Percentiles rank a stretch among this genome's conserved stretches.
These are phyloP conservation scores for Tetrahymena thermophila DNA, from an alignment of 73 alveolate species.

Conservation along the genomic window DNA sequence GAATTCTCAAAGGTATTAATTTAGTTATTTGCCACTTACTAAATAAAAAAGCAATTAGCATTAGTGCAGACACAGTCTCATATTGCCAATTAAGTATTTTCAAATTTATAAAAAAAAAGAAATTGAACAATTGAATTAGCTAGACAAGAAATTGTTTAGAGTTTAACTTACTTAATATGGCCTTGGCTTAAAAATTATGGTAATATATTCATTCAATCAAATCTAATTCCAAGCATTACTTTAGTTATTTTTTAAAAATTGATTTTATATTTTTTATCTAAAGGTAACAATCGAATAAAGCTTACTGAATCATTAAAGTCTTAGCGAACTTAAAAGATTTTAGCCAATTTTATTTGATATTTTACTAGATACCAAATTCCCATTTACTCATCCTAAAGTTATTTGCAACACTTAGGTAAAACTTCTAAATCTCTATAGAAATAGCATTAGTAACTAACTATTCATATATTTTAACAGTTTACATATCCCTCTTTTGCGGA, in stretches of 20 bases:
- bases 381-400: not conserved
- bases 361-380: not conserved
- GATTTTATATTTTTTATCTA: not conserved
- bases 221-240: too few relatives aligned
- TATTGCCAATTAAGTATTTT: not conserved
- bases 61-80: not conserved
- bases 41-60: too few relatives aligned
- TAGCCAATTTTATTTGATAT: not conserved
- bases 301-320: not conserved
- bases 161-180: not conserved
- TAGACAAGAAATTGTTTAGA: not conserved
- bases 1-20: not conserved
- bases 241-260: not conserved
- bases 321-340: not conserved
- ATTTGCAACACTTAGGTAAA: not conserved
- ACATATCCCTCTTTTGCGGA: not conserved
- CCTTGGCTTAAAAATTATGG: not conserved
- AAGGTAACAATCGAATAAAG: not conserved
- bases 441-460: not conserved
- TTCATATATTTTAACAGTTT: not conserved
- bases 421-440: not conserved
- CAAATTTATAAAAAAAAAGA: not conserved
- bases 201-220: not conserved
- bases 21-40: not conserved
- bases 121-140: not conserved